These are phyloP conservation scores for Nematodospora valgi DNA, from an alignment of 805 yeast species.

Conservation along the genomic window DNA sequence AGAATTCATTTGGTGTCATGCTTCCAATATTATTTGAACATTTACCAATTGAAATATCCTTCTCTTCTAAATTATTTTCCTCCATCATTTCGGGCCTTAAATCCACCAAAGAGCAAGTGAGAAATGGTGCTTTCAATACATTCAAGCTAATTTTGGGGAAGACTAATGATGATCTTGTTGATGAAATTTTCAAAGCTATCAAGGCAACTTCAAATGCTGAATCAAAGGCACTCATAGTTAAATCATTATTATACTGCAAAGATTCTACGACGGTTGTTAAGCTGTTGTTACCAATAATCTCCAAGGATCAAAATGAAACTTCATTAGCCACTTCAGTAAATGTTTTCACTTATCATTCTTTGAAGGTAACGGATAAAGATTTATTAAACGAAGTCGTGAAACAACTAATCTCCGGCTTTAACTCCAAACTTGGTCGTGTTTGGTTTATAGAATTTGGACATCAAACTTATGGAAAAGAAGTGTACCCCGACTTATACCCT, in stretches of 20 bases:
- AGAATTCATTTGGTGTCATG: constrained; percentile 60
- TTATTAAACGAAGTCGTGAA: constrained; percentile 20
- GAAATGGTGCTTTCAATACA: constrained; percentile 44
- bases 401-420: constrained; percentile 57
- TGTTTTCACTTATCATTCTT: constrained; percentile 44
- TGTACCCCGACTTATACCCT: constrained; percentile 16
- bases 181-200: constrained; percentile 53
- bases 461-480: constrained; percentile 15
- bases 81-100: constrained; percentile 43
- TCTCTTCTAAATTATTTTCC: constrained; percentile 29
- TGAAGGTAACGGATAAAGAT: constrained; percentile 11
- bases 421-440: constrained; percentile 54
- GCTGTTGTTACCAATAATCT: constrained; percentile 47
- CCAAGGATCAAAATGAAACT: constrained; percentile 74
- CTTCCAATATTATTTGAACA: constrained; percentile 46
- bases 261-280: constrained; percentile 31
- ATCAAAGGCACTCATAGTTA: constrained; percentile 53
- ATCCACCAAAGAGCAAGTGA: constrained; percentile 66
- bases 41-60: constrained; percentile 35
- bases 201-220: constrained; percentile 62
- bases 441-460: constrained; percentile 62
- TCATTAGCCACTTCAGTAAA: constrained; percentile 49
- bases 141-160: constrained; percentile 15
- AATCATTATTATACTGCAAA: constrained; percentile 32
- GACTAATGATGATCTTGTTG: constrained; percentile 14